These are phyloP conservation scores for Pterocarpus santalinus DNA, from an alignment of 306 rosid genomes.

Conservation along the genomic window DNA sequence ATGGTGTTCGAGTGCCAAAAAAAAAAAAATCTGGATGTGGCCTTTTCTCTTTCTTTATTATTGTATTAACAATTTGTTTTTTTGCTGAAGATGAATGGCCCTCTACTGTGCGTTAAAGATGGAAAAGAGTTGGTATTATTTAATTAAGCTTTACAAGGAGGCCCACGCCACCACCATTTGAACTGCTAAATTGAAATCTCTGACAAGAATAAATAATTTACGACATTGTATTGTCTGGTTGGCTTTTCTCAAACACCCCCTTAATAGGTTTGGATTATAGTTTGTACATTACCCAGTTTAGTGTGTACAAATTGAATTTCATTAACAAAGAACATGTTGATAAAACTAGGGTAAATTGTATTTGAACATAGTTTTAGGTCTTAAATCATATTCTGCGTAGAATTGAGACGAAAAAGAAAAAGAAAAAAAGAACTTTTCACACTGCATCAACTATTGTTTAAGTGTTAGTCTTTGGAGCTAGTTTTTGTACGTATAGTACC, in stretches of 20 bases:
- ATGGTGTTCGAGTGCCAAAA: no score
- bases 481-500: no score
- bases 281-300: no score
- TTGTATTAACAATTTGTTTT: constrained; percentile 19
- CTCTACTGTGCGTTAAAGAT: constrained; percentile 24
- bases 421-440: no score
- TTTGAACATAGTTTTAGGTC: background rate
- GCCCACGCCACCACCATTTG: constrained; percentile 20
- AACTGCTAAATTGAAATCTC: background rate
- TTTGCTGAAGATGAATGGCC: constrained; percentile 26
- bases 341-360: background rate
- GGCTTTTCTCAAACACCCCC: no score
- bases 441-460: no score
- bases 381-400: no score
- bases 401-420: no score
- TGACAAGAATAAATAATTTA: background rate
- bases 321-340: background rate
- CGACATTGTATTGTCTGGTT: background rate
- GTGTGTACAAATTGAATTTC: background rate
- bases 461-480: no score
- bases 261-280: no score
- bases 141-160: background rate
- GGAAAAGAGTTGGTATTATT: constrained; percentile 1
- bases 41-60: background rate
- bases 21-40: background rate